Evolutionary conservation across 2,329 filamentous ascomycete species (phyloP).

Genomic region (Metarhizium humberi): DNA sequence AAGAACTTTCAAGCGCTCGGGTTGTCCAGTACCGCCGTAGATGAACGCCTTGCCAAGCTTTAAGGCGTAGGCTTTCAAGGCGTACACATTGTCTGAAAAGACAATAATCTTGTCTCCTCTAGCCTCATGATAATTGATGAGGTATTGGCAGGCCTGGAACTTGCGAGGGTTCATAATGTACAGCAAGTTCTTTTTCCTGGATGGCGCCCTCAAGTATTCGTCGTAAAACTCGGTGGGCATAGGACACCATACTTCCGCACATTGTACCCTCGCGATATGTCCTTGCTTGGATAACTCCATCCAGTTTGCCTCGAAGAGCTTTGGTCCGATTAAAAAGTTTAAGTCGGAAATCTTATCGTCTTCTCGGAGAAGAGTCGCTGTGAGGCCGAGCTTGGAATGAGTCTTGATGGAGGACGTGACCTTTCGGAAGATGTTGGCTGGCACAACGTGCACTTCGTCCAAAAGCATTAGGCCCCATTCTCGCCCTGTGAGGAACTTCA

Average conservation of each 20-base stretch:
- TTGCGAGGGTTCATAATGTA: slow-evolving; percentile 98
- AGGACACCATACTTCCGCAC: slow-evolving; percentile 97
- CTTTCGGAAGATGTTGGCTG: slow-evolving; percentile 90
- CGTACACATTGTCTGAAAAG: slow-evolving; percentile 95
- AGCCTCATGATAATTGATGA: slow-evolving; percentile 96
- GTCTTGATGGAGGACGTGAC: slow-evolving; percentile 90
- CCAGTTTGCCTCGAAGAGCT: slow-evolving; percentile 98
- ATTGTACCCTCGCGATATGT: slow-evolving; percentile 94
- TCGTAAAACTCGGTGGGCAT: slow-evolving; percentile 99
- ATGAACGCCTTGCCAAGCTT: slow-evolving; percentile 85
- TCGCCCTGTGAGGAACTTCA: slow-evolving; percentile 79
- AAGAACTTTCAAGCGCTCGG: slow-evolving; percentile 76
- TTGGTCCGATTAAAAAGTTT: slow-evolving; percentile 95
- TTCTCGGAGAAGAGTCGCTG: slow-evolving; percentile 86
- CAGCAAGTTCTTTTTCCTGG: slow-evolving; percentile 42
- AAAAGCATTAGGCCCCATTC: slow-evolving; percentile 98
- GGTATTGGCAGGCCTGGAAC: slow-evolving; percentile 92
- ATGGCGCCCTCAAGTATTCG: slow-evolving; percentile 70
- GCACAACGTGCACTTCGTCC: slow-evolving; percentile 96
- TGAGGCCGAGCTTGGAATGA: slow-evolving; percentile 89
- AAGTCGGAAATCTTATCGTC: slow-evolving; percentile 97
- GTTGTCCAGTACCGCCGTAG: slow-evolving; percentile 78
- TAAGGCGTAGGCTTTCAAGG: slow-evolving; percentile 73
- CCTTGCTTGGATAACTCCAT: slow-evolving; percentile 96
- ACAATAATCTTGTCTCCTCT: slow-evolving; percentile 97